phyloP scores from a whole-genome alignment of 768 basidiomycete species.

The Antrodiella citrinella region DNA sequence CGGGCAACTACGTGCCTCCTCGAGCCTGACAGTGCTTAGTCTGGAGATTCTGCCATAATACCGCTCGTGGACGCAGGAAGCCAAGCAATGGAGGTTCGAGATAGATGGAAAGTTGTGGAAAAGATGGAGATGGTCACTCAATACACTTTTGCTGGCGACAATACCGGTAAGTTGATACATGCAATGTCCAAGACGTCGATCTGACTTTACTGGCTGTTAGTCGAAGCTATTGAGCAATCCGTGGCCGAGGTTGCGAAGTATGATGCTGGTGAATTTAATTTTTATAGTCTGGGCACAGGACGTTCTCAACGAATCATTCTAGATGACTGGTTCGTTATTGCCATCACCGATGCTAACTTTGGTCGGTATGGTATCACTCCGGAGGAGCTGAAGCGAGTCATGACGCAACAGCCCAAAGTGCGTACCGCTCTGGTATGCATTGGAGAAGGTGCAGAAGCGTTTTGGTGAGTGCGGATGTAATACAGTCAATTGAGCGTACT shows the following conservation, averaged over 20 bases:
- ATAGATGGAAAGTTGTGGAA: slow-evolving; percentile 59
- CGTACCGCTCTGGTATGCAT: slow-evolving; percentile 63
- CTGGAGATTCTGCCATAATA: slow-evolving; percentile 55
- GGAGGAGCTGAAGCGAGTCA: slow-evolving; percentile 47
- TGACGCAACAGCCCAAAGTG: slow-evolving; percentile 56
- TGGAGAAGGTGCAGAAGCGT: slow-evolving; percentile 57
- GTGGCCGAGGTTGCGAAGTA: slow-evolving; percentile 52
- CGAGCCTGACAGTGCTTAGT: slow-evolving; percentile 26
- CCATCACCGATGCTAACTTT: slow-evolving; percentile 67
- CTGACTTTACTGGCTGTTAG: slow-evolving; percentile 22
- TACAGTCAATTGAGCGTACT: background rate
- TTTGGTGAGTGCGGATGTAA: slow-evolving; percentile 45
- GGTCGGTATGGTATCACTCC: slow-evolving; percentile 52
- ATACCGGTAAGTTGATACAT: slow-evolving; percentile 35
- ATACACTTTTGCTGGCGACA: slow-evolving; percentile 63
- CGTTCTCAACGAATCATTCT: background rate
- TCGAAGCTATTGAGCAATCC: slow-evolving; percentile 58
- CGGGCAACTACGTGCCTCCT: background rate
- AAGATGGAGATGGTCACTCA: slow-evolving; percentile 65
- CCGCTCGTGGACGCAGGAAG: slow-evolving; percentile 41
- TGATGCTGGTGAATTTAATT: slow-evolving; percentile 40
- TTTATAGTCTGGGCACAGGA: background rate
- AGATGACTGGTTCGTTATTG: slow-evolving; percentile 70
- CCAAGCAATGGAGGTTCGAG: slow-evolving; percentile 43
- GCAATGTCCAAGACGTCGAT: background rate